Percentiles rank a stretch among this genome's conserved stretches.
These are phyloP conservation scores for Solanum neorickii DNA, from an alignment of 257 asterid genomes.

Conservation along the genomic window DNA sequence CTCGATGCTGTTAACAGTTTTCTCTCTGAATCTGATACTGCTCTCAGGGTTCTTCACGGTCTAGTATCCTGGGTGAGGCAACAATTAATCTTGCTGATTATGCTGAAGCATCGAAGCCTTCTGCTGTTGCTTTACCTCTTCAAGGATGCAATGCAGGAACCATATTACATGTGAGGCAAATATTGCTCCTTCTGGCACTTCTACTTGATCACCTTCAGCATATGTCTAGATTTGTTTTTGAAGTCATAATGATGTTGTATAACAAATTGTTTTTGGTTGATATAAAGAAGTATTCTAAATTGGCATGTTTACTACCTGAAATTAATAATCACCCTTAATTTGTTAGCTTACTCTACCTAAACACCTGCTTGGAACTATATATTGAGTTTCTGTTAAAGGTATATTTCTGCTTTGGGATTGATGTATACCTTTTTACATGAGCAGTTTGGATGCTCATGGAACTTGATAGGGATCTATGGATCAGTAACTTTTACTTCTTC, in stretches of 20 bases:
- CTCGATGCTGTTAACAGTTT: neutral
- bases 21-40: constrained; percentile 1
- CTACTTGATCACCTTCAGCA: neutral
- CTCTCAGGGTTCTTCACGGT: constrained; percentile 89
- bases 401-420: neutral
- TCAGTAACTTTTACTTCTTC: neutral
- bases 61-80: constrained; percentile 90
- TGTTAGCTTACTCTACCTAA: neutral
- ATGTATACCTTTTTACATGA: neutral
- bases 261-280: neutral
- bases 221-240: neutral
- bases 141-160: constrained; percentile 79
- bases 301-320: neutral
- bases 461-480: neutral
- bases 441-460: neutral
- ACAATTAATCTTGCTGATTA: constrained; percentile 83
- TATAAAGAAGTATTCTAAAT: neutral
- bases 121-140: constrained; percentile 63
- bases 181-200: neutral
- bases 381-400: neutral
- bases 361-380: neutral
- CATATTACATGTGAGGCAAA: constrained; percentile 61
- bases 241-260: neutral
- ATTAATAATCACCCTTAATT: neutral
- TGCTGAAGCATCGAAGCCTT: constrained; percentile 80